Percentiles rank a stretch among this genome's conserved stretches.
Conservation (phyloP, 805 yeast genomes). For the Cyberlindnera subsufficiens region DNA sequence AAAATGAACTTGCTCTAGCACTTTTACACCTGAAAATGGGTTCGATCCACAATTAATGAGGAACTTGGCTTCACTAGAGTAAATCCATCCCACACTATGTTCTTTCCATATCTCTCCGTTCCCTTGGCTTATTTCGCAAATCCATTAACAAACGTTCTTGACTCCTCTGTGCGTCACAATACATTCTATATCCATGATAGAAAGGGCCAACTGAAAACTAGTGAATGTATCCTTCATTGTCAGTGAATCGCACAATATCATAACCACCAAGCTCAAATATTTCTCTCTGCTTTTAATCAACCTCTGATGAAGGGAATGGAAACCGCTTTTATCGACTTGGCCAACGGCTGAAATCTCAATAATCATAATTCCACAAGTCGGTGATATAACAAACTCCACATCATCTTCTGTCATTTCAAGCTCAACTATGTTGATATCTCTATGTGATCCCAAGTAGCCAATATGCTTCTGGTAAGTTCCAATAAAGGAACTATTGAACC, state of each 20-base stretch:
- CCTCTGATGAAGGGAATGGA: constrained; percentile 3
- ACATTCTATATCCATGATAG: constrained; percentile 8
- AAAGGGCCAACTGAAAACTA: constrained; percentile 12
- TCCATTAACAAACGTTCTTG: constrained; percentile 2
- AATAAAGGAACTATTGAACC: constrained; percentile 6
- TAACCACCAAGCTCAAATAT: constrained; percentile 4
- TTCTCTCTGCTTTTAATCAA: neutral
- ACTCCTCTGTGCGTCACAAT: neutral
- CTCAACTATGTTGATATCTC: constrained; percentile 9
- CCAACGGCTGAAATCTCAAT: constrained; percentile 5
- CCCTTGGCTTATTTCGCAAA: constrained; percentile 2
- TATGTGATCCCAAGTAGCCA: constrained; percentile 1
- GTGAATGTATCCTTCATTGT: constrained; percentile 4
- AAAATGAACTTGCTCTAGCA: constrained; percentile 3
- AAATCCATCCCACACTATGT: neutral
- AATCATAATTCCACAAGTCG: constrained; percentile 10
- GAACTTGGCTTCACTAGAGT: constrained; percentile 3
- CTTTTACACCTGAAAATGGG: constrained; percentile 7
- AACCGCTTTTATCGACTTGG: constrained; percentile 11
- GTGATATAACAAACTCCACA: constrained; percentile 14
- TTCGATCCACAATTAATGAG: constrained; percentile 14
- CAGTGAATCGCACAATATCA: constrained; percentile 1
- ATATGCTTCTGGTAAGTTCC: constrained; percentile 1
- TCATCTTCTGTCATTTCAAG: constrained; percentile 10
- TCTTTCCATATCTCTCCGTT: neutral